Percentiles rank a stretch among this genome's conserved stretches.
Evolutionary conservation across 208 protist genomes (phyloP).

Genomic region (Phytomonas francai): DNA sequence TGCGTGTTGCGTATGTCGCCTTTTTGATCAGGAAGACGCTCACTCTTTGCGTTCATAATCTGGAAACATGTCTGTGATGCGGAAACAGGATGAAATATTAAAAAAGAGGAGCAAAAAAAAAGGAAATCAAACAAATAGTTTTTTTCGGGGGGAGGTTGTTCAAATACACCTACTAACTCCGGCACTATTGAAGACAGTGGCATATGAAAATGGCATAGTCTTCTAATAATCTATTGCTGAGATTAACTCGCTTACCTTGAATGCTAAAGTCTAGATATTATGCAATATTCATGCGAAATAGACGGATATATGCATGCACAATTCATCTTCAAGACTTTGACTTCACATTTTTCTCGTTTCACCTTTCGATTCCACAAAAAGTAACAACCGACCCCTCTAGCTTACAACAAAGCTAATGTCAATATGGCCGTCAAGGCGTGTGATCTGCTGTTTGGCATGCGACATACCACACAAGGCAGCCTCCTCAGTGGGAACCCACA

Average conservation of each 20-base stretch:
- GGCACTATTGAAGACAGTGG: background rate
- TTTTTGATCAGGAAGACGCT: background rate
- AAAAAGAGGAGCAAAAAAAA: background rate
- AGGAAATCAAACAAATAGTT: background rate
- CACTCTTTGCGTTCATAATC: background rate
- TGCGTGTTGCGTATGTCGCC: background rate
- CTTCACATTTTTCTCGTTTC: background rate
- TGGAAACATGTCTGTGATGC: background rate
- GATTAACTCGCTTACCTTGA: background rate
- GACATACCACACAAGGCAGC: slow-evolving; percentile 4
- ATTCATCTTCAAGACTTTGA: background rate
- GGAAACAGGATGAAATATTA: background rate
- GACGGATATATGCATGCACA: background rate
- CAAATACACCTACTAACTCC: background rate
- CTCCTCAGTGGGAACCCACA: slow-evolving; percentile 11
- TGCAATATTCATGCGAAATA: background rate
- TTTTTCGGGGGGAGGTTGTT: too few relatives aligned
- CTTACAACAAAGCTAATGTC: slow-evolving; percentile 10
- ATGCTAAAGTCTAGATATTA: background rate
- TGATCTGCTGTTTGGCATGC: slow-evolving; percentile 15
- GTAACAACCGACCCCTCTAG: background rate
- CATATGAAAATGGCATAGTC: background rate
- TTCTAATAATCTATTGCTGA: background rate
- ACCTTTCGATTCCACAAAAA: background rate
- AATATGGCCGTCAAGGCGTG: slow-evolving; percentile 2